Evolutionary conservation across 176 grass and related monocot species (phyloP), one percentile per base, ranked within the genome.

Genomic region (Oryza longistaminata): DNA sequence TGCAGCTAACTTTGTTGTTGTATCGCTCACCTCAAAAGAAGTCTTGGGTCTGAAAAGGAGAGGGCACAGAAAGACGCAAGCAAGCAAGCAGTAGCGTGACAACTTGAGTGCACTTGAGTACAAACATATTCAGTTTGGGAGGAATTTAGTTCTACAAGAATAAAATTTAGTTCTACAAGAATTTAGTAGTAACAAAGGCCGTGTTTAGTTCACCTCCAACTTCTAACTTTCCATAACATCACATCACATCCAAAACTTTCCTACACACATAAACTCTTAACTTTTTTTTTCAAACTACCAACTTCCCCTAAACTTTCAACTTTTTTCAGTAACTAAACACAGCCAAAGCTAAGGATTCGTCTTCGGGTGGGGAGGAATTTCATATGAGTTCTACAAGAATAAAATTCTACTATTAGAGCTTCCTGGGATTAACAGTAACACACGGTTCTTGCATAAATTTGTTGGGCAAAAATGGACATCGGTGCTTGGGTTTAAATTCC

Each of bases 1-100:
- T 35, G 48, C 49, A 27, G 77, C 81, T 65, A 29, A 69, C 71
- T 78, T 85, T 70, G 34, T 85, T 69, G 22, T 85, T 70, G 22
- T 17, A 34, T 45, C 27, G 2, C 39, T 64, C 33, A 13, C 82
- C 71, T 85, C 49, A 71, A 71, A 88, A 78, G 74, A 62, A 16
- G 86, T 67, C 80, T 42, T 7, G 17, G 16, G 76, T 62, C 60
- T 64, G 69, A 9, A 44, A 62, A 68, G 50, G 64, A 70, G 50
- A 79, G 52, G 29, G 12, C 70, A 33, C 53, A 13, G 31, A 85
- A 74, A 61, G 81, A 79, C 21, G 87, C 66, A 43, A 71, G 74
- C 74, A n/a, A n/a, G 25, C 42, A 10, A 43, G 42, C 42, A 43
- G 42, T 17, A 31, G 44, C 71, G 21, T 73, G 34, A 16, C n/a